Evolutionary conservation across 768 basidiomycete species (phyloP), one percentile per base, ranked within the genome.

Genomic region (Pleurotus sapidus): DNA sequence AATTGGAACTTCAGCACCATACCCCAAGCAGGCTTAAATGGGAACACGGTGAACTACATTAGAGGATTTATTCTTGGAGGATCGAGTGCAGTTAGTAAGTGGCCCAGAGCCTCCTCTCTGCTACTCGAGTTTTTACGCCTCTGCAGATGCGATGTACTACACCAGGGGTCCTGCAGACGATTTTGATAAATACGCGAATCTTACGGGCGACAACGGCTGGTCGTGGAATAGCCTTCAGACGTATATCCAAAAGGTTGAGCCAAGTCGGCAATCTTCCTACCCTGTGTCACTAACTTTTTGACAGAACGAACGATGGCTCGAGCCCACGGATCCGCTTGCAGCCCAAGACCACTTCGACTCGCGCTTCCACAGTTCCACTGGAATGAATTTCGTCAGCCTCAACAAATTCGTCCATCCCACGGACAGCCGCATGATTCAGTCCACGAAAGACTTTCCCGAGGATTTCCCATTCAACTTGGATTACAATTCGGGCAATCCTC

Each of bases 381-480:
- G 70, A 39, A 59, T 63, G 24, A 61, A 50, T 43, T 27, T 23
- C 12, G 66, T 67, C 57, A 66, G 64, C 45, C 55, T 68, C 4
- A 59, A 65, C 2, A 60, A 61, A 17, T 70, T 49, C 54, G 25
- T 46, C 8, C 59, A 57, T 4, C 37, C 40, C 43, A 54, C 63
- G 25, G 65, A 68, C 56, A 23, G 50, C 11, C 60, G 61, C 1
- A 64, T 70, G n/a, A 39, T 72, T 14, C 45, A 61, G 43, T 64
- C 70, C 1, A 63, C 68, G 4, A 18, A 58, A 11, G 58, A 68
- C 38, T 46, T 62, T 1, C 38, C 57, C 2, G 59, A 67, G 0
- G 76, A 65, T 11, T 76, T 72, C 49, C 70, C 71, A 2, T 74
- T 65, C 59, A 71, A 69, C 43, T 12, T 61, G 17, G 74, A 76